Percentiles rank a stretch among this genome's conserved stretches.
Conservation (phyloP, 139 green algal genomes). For the Chlorella sp. region DNA sequence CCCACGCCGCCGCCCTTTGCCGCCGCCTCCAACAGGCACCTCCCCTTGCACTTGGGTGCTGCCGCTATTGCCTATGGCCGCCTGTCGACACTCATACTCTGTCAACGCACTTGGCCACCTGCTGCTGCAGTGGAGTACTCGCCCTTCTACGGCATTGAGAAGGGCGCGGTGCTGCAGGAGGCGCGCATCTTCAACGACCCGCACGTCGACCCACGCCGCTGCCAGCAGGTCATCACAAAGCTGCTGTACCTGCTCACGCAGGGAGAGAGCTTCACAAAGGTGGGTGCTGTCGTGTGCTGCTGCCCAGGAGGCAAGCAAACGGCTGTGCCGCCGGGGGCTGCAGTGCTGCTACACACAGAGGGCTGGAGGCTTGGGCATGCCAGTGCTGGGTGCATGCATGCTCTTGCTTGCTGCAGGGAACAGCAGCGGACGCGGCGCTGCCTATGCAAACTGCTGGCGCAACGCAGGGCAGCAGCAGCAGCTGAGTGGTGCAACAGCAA, state of each 20-base stretch:
- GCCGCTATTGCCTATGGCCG: background rate
- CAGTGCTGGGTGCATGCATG: background rate
- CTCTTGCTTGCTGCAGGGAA: background rate
- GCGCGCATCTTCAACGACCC: constrained; percentile 95
- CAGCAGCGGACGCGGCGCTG: too few species aligned
- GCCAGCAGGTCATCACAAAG: constrained; percentile 99
- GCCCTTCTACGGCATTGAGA: constrained; percentile 99
- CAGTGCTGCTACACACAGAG: too few species aligned
- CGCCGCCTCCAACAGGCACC: background rate
- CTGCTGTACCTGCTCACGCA: constrained; percentile 98
- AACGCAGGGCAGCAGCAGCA: too few species aligned
- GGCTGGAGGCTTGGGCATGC: background rate
- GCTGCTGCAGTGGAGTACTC: constrained; percentile 93
- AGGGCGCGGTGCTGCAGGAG: constrained; percentile 98
- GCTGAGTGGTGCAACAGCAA: too few species aligned
- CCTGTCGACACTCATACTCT: background rate
- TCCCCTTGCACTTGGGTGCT: background rate
- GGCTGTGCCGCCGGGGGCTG: background rate
- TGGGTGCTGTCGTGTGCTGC: too few species aligned
- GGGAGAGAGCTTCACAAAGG: constrained; percentile 98
- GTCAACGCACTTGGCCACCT: background rate
- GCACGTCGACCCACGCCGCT: constrained; percentile 92
- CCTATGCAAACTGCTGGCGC: background rate
- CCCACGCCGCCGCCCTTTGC: too few species aligned
- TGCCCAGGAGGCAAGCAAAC: too few species aligned